Conservation (phyloP, 2,329 filamentous ascomycete species). For the Sporothrix luriei region DNA sequence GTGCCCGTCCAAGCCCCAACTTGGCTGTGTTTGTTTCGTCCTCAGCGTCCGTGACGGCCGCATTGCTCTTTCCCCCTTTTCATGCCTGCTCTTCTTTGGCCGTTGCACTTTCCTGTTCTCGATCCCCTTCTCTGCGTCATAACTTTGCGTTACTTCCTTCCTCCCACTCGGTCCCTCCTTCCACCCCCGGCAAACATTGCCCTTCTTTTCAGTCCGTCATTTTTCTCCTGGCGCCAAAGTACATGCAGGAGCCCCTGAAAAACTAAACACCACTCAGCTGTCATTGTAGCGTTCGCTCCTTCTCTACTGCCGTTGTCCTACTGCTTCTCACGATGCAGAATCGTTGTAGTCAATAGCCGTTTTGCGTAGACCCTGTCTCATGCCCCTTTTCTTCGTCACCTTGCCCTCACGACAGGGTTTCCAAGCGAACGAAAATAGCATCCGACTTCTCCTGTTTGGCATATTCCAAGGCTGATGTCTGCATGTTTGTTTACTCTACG, state of each 20-base stretch:
- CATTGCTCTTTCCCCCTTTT: conserved; percentile 21
- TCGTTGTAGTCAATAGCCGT: background rate
- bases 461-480: background rate
- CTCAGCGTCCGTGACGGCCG: conserved; percentile 26
- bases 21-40: conserved; percentile 32
- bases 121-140: conserved; percentile 10
- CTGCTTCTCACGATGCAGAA: conserved; percentile 2
- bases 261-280: background rate
- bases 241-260: conserved; percentile 24
- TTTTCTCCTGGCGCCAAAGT: background rate
- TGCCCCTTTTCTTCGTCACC: background rate
- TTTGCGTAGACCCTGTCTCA: background rate
- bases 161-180: conserved; percentile 24
- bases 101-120: conserved; percentile 15
- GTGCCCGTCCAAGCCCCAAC: conserved; percentile 21
- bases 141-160: conserved; percentile 21
- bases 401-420: background rate
- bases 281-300: conserved; percentile 5
- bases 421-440: conserved; percentile 21
- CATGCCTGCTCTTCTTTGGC: background rate
- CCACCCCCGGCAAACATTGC: conserved; percentile 23
- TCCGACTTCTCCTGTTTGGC: background rate
- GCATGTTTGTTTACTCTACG: background rate
- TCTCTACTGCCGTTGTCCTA: conserved; percentile 5
- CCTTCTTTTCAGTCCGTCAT: background rate